phyloP scores from a whole-genome alignment of 441 rosid genomes.

The Erysimum pusillum region DNA sequence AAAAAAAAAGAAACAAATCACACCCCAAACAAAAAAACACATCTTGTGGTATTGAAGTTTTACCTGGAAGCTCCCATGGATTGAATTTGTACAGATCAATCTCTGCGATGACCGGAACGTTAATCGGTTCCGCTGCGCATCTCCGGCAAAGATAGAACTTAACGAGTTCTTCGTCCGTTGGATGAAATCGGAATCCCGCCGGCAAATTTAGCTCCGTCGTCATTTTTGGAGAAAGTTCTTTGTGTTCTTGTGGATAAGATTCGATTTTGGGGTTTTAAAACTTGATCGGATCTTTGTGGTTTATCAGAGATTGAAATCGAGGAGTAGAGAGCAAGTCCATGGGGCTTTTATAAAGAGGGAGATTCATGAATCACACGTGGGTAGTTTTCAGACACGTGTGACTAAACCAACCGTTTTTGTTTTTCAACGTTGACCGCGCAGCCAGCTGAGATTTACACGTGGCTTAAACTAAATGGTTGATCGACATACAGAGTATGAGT shows the following conservation, averaged over 20 bases:
- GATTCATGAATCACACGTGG: slow-evolving; percentile 42
- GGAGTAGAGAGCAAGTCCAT: slow-evolving; percentile 29
- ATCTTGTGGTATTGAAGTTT: background rate
- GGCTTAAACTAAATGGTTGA: background rate
- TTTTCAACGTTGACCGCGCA: slow-evolving; percentile 46
- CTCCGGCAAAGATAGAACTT: slow-evolving; percentile 78
- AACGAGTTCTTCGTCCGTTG: slow-evolving; percentile 92
- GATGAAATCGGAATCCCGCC: slow-evolving; percentile 93
- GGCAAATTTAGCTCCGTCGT: slow-evolving; percentile 68
- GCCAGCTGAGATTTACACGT: slow-evolving; percentile 25
- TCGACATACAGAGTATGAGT: slow-evolving; percentile 20
- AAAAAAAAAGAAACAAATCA: background rate
- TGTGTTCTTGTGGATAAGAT: slow-evolving; percentile 15
- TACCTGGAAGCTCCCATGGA: slow-evolving; percentile 98
- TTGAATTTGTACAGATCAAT: slow-evolving; percentile 88
- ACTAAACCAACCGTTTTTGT: slow-evolving; percentile 21
- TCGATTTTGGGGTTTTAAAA: background rate
- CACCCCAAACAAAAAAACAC: background rate
- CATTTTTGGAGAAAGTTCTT: slow-evolving; percentile 38
- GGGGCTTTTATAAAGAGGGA: slow-evolving; percentile 46
- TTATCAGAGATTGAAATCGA: slow-evolving; percentile 29
- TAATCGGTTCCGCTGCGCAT: slow-evolving; percentile 66
- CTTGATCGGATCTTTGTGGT: background rate
- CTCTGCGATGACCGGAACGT: slow-evolving; percentile 85
- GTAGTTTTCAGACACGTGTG: slow-evolving; percentile 33